A percentile compares a stretch with the other conserved stretches of the same genome.
Conservation (phyloP, 2,329 filamentous ascomycete genomes). For the Parastagonospora nodorum region DNA sequence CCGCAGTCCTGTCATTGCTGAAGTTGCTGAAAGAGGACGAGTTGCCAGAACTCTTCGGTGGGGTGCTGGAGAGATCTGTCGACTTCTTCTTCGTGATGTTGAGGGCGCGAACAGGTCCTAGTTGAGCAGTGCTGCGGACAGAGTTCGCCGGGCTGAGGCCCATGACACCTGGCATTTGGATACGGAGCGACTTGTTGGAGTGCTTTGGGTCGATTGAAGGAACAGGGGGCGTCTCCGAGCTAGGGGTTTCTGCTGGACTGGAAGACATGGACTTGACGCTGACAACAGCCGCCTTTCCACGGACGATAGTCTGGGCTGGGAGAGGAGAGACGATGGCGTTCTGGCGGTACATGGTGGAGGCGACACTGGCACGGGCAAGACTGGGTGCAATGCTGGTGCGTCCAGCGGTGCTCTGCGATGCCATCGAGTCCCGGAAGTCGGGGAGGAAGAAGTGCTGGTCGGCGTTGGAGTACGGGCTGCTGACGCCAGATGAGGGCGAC, state of each 20-base stretch:
- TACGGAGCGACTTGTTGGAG: constrained; percentile 37
- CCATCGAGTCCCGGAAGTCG: constrained; percentile 88
- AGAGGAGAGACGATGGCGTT: constrained; percentile 80
- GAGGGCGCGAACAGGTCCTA: constrained; percentile 53
- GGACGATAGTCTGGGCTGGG: constrained; percentile 83
- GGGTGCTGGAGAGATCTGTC: constrained; percentile 23
- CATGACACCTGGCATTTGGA: constrained; percentile 51
- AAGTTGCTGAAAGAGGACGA: constrained; percentile 20
- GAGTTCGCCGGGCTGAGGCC: constrained; percentile 44
- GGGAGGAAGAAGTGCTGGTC: constrained; percentile 95
- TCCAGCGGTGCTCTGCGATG: constrained; percentile 71
- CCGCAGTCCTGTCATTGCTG: constrained; percentile 26
- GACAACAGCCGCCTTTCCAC: constrained; percentile 89
- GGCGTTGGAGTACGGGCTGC: constrained; percentile 60
- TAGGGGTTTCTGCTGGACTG: constrained; percentile 54
- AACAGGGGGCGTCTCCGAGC: constrained; percentile 68
- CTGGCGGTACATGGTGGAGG: constrained; percentile 92
- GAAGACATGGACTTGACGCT: constrained; percentile 77
- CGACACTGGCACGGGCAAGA: constrained; percentile 65
- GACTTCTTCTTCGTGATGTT: constrained; percentile 50
- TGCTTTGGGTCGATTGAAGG: constrained; percentile 69
- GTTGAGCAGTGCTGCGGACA: constrained; percentile 44
- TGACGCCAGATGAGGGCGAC: constrained; percentile 61
- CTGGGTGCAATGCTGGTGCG: constrained; percentile 57
- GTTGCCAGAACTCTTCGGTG: constrained; percentile 32